Evolutionary conservation across 441 rosid species (phyloP).

Genomic region (Bocquillonia castaneifolia): DNA sequence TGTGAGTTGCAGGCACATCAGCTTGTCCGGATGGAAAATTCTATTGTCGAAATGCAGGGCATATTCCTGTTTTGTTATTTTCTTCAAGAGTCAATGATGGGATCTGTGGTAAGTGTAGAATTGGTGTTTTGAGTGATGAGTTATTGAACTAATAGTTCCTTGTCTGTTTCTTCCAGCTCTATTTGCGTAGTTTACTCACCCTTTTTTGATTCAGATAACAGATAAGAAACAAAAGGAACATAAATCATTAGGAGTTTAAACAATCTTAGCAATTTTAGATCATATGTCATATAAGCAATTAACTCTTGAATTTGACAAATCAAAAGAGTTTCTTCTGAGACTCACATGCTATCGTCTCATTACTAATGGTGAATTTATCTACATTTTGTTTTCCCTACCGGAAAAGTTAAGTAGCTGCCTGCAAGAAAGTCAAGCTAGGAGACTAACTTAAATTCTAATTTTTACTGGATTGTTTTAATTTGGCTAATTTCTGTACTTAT

Average conservation of each 20-base stretch:
- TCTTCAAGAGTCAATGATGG: constrained; percentile 96
- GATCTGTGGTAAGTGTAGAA: constrained; percentile 58
- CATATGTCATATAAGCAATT: background rate
- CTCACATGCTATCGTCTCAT: background rate
- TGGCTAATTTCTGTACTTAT: background rate
- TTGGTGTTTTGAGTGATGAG: background rate
- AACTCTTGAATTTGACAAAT: background rate
- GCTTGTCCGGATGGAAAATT: constrained; percentile 83
- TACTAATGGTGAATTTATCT: background rate
- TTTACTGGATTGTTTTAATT: background rate
- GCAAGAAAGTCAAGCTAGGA: background rate
- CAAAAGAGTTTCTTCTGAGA: background rate
- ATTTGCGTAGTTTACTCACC: background rate
- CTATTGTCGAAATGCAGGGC: constrained; percentile 76
- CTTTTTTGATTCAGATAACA: background rate
- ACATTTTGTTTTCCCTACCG: background rate
- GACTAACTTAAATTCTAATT: background rate
- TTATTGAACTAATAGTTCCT: constrained; percentile 2
- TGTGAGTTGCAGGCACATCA: constrained; percentile 57
- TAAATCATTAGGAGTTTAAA: background rate
- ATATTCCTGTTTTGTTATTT: constrained; percentile 46
- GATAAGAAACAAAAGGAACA: background rate
- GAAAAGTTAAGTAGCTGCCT: too few relatives aligned
- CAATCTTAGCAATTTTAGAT: background rate
- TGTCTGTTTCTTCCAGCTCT: background rate